phyloP scores from a whole-genome alignment of 2,329 filamentous ascomycete genomes.

The Geosmithia flava region DNA sequence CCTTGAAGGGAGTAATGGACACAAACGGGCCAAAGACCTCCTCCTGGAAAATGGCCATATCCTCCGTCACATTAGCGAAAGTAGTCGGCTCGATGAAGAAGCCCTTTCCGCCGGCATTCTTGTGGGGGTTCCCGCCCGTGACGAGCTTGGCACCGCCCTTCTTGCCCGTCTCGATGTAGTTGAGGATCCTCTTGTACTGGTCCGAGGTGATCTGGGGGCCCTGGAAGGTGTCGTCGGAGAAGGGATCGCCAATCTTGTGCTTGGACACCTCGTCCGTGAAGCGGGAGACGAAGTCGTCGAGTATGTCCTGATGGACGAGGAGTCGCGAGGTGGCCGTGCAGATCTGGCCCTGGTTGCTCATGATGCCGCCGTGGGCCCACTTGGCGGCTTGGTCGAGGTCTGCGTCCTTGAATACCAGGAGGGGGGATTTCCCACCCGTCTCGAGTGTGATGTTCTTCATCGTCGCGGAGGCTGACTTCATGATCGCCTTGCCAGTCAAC shows the following conservation, averaged over 20 bases:
- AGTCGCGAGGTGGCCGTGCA: conserved; percentile 45
- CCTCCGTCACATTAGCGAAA: conserved; percentile 8
- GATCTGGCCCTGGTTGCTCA: conserved; percentile 42
- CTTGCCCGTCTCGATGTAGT: conserved; percentile 39
- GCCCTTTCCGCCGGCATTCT: conserved; percentile 21
- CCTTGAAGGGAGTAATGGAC: conserved; percentile 7
- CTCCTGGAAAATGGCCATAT: conserved; percentile 10
- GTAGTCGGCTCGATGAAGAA: conserved; percentile 5
- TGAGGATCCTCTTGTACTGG: conserved; percentile 51
- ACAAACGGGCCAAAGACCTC: conserved; percentile 14
- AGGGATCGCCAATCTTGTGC: conserved; percentile 16
- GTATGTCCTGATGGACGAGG: conserved; percentile 39
- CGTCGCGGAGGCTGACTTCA: conserved; percentile 50
- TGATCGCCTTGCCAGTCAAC: conserved; percentile 51
- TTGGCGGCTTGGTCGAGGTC: conserved; percentile 51
- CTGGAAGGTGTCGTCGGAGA: conserved; percentile 14
- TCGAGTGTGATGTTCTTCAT: conserved; percentile 47
- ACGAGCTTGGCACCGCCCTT: conserved; percentile 47
- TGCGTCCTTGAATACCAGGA: conserved; percentile 46
- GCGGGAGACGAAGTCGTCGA: conserved; percentile 43
- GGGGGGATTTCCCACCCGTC: conserved; percentile 46
- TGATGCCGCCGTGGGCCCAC: conserved; percentile 20
- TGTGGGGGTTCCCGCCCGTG: conserved; percentile 42
- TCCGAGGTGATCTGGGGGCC: conserved; percentile 36
- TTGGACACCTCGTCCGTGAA: conserved; percentile 42